Percentiles rank a stretch among this genome's conserved stretches.
phyloP scores from a whole-genome alignment of 2,329 filamentous ascomycete species.

The Claviceps arundinis region DNA sequence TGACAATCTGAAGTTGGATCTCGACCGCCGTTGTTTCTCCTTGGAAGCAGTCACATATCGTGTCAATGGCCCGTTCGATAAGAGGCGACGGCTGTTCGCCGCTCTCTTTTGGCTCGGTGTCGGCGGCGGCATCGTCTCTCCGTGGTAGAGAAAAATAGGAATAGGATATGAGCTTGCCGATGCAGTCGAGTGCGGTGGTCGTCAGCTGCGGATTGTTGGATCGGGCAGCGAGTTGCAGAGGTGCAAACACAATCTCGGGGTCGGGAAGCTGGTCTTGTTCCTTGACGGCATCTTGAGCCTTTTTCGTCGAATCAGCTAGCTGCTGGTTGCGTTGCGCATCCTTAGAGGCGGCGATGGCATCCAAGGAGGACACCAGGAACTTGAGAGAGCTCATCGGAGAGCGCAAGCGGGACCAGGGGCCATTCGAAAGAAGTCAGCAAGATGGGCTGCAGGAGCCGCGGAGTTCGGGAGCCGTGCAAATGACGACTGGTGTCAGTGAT shows the following conservation, averaged over 20 bases:
- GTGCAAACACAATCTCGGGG: conserved; percentile 83
- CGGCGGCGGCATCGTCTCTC: conserved; percentile 24
- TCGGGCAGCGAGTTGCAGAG: conserved; percentile 79
- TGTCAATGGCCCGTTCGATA: conserved; percentile 95
- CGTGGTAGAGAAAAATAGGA: conserved; percentile 82
- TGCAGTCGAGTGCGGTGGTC: conserved; percentile 87
- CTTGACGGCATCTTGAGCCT: conserved; percentile 75
- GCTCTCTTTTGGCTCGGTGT: conserved; percentile 22
- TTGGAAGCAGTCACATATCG: conserved; percentile 98
- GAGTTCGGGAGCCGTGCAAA: background rate
- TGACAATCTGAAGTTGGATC: conserved; percentile 95
- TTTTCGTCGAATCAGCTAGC: conserved; percentile 67
- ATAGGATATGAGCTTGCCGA: conserved; percentile 97
- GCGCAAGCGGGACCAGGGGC: conserved; percentile 25
- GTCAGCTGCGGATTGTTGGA: conserved; percentile 74
- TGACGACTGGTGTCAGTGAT: background rate
- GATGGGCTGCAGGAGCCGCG: background rate
- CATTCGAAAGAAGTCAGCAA: conserved; percentile 25
- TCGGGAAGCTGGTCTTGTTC: conserved; percentile 73
- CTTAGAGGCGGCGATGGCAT: conserved; percentile 81
- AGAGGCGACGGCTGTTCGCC: conserved; percentile 46
- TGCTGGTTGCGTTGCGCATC: conserved; percentile 81
- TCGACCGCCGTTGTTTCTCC: conserved; percentile 86
- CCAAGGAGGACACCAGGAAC: conserved; percentile 86
- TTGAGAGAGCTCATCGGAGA: conserved; percentile 83